These are phyloP conservation scores for Tinospora cordifolia DNA, from an alignment of 164 flowering plant genomes.

Conservation along the genomic window DNA sequence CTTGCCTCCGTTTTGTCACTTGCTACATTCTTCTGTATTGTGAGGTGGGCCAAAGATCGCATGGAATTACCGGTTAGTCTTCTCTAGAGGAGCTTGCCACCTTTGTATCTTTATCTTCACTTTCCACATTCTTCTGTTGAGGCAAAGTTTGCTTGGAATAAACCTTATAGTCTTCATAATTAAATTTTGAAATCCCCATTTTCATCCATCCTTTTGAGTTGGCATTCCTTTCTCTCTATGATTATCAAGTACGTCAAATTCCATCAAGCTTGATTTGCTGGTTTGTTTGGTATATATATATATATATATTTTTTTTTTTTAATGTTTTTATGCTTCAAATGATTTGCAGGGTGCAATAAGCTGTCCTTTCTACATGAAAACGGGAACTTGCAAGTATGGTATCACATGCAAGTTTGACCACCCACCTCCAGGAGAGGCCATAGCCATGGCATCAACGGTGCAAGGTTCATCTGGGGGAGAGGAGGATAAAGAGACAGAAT, in stretches of 20 bases:
- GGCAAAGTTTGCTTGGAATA: too few relatives aligned
- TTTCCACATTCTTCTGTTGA: too few relatives aligned
- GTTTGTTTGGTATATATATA: background rate
- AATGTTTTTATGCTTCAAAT: too few relatives aligned
- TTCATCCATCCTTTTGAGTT: background rate
- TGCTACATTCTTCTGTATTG: too few relatives aligned
- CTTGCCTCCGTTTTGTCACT: too few relatives aligned
- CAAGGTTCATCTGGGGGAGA: slow-evolving; percentile 28
- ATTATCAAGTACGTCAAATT: background rate
- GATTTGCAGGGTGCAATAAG: slow-evolving; percentile 53
- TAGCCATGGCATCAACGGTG: slow-evolving; percentile 49
- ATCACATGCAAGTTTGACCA: slow-evolving; percentile 84
- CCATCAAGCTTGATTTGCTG: too few relatives aligned
- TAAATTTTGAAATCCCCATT: background rate
- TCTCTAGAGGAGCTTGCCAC: too few relatives aligned
- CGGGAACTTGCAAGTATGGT: slow-evolving; percentile 81
- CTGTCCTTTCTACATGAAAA: slow-evolving; percentile 84
- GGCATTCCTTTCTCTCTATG: background rate
- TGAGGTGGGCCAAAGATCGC: too few relatives aligned
- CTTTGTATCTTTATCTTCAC: too few relatives aligned
- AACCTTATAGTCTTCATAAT: too few relatives aligned
- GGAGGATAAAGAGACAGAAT: slow-evolving; percentile 12
- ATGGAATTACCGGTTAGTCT: too few relatives aligned
- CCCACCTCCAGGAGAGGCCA: slow-evolving; percentile 87
- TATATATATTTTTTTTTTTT: too few relatives aligned